Evolutionary conservation across 306 rosid genomes (phyloP).

Genomic region (Rosa persica): DNA sequence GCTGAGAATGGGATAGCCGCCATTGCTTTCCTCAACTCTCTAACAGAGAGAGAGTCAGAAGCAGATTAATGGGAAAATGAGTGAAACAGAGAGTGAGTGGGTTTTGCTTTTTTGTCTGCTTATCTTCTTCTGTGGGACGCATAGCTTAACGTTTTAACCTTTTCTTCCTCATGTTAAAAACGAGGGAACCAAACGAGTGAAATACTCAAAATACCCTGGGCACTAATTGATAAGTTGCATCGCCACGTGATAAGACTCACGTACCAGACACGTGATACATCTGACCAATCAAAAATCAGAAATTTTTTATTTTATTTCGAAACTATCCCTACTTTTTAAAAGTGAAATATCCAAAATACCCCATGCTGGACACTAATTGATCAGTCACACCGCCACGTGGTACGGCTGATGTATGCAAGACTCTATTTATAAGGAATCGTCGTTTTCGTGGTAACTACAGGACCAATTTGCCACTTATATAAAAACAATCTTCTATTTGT

Average conservation of each 20-base stretch:
- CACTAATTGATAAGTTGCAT: no score
- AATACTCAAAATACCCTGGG: no score
- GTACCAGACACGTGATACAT: no score
- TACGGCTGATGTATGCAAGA: no score
- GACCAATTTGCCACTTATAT: not conserved
- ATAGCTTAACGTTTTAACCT: not conserved
- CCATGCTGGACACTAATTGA: no score
- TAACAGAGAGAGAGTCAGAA: not conserved
- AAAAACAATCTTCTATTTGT: no score
- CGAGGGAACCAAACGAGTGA: slow-evolving; percentile 33
- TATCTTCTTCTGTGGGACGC: slow-evolving; percentile 23
- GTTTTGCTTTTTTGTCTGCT: slow-evolving; percentile 31
- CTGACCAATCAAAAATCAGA: no score
- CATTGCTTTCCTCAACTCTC: slow-evolving; percentile 42
- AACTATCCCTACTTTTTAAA: no score
- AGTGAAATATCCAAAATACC: no score
- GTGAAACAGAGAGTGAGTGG: slow-evolving; percentile 34
- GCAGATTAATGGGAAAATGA: slow-evolving; percentile 16
- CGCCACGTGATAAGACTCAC: no score
- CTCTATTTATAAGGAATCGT: slow-evolving; percentile 17
- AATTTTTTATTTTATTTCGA: no score
- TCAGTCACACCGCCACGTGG: no score
- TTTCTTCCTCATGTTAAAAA: slow-evolving; percentile 31
- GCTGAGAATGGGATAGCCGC: slow-evolving; percentile 60
- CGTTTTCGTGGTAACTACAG: slow-evolving; percentile 10